A percentile compares a stretch with the other conserved stretches of the same genome.
Evolutionary conservation across 805 yeast genomes (phyloP).

Genomic region (Metschnikowia cerradonensis): DNA sequence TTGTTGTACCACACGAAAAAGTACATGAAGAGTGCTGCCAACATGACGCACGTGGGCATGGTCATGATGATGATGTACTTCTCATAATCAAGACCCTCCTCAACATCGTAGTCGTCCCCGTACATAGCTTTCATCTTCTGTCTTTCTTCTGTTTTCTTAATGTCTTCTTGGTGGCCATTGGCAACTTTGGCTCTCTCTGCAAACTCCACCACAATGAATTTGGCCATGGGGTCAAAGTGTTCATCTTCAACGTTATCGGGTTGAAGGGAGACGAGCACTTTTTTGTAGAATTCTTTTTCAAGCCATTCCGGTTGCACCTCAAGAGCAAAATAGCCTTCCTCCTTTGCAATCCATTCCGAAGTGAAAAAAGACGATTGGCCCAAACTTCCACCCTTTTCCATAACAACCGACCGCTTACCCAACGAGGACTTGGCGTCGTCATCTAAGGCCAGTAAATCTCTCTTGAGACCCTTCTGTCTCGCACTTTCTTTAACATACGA

Average conservation of each 20-base stretch:
- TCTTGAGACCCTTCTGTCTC: slow-evolving; percentile 54
- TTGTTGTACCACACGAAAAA: slow-evolving; percentile 55
- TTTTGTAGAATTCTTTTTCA: slow-evolving; percentile 44
- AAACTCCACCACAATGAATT: slow-evolving; percentile 42
- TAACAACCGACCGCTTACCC: slow-evolving; percentile 28
- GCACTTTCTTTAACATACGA: slow-evolving; percentile 58
- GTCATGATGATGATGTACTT: slow-evolving; percentile 62
- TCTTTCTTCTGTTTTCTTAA: slow-evolving; percentile 35
- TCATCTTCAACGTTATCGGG: slow-evolving; percentile 64
- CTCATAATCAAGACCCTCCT: slow-evolving; percentile 49
- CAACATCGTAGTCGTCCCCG: slow-evolving; percentile 37
- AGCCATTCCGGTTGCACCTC: slow-evolving; percentile 65
- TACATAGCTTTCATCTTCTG: slow-evolving; percentile 21
- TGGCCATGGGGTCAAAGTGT: slow-evolving; percentile 53
- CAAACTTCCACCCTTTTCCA: slow-evolving; percentile 37
- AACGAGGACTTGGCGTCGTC: slow-evolving; percentile 10
- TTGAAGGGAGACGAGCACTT: slow-evolving; percentile 66
- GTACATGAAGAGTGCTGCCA: slow-evolving; percentile 62
- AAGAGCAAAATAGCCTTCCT: slow-evolving; percentile 62
- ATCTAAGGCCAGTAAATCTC: slow-evolving; percentile 21
- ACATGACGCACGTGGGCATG: slow-evolving; percentile 61
- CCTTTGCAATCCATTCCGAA: slow-evolving; percentile 65
- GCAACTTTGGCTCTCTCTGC: slow-evolving; percentile 52
- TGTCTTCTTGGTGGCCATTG: slow-evolving; percentile 43
- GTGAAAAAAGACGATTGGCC: slow-evolving; percentile 49